phyloP scores from a whole-genome alignment of 768 basidiomycete species.

The Rhodosporidiobolus sp. region DNA sequence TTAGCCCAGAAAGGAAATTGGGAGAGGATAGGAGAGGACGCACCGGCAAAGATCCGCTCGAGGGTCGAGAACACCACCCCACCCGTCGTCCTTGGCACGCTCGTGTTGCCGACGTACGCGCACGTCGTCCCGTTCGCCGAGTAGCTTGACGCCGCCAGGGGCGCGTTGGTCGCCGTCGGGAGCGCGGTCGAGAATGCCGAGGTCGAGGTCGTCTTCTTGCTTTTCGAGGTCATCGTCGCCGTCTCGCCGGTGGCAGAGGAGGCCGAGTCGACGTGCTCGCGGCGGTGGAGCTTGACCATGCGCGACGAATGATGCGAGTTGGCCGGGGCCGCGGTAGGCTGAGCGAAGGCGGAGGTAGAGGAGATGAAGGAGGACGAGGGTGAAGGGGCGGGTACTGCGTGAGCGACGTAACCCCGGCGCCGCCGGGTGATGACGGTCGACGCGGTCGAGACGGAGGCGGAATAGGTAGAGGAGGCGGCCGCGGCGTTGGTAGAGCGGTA shows the following conservation, averaged over 20 bases:
- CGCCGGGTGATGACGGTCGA: slow-evolving; percentile 12
- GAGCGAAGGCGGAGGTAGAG: background rate
- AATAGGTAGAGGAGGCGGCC: background rate
- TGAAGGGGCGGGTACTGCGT: background rate
- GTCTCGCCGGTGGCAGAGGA: background rate
- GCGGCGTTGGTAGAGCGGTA: background rate
- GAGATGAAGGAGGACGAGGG: background rate
- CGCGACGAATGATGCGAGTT: background rate
- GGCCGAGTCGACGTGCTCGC: background rate
- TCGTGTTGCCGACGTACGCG: slow-evolving; percentile 26
- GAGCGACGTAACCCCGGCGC: background rate
- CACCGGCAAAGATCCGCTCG: slow-evolving; percentile 28
- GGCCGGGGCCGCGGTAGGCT: background rate
- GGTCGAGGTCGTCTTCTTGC: background rate
- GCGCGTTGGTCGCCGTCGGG: background rate
- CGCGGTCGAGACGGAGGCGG: background rate
- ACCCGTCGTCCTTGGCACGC: slow-evolving; percentile 24
- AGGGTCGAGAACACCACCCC: slow-evolving; percentile 34
- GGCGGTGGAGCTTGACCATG: background rate
- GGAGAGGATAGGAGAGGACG: background rate
- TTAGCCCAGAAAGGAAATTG: background rate
- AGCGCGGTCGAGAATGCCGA: background rate
- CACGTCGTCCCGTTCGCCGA: background rate
- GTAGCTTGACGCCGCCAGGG: too few species aligned
- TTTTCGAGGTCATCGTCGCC: background rate